These are phyloP conservation scores for Blumeriella jaapii DNA, from an alignment of 2,329 filamentous ascomycete species.

Conservation along the genomic window DNA sequence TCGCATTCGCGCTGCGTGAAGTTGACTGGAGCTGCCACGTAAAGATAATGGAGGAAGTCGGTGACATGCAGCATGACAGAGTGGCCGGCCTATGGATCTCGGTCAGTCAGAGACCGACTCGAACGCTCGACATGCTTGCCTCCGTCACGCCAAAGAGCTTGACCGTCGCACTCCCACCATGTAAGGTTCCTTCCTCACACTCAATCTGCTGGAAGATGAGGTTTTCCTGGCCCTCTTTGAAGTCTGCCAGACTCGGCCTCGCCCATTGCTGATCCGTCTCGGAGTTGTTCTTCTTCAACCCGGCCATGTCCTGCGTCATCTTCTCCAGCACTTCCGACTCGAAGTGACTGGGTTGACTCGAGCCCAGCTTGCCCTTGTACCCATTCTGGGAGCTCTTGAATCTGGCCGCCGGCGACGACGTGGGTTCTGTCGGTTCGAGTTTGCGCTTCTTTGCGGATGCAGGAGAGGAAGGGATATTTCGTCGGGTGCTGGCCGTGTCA, in stretches of 20 bases:
- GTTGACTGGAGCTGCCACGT: conserved; percentile 73
- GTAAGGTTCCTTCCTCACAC: conserved; percentile 74
- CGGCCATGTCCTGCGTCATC: conserved; percentile 84
- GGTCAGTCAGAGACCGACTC: conserved; percentile 11
- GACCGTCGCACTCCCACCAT: conserved; percentile 65
- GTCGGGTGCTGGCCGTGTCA: conserved; percentile 52
- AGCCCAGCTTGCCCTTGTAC: conserved; percentile 51
- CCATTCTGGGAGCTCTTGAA: conserved; percentile 53
- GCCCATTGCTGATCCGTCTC: conserved; percentile 95
- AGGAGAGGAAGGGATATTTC: conserved; percentile 47
- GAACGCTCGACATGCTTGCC: conserved; percentile 31
- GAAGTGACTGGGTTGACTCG: conserved; percentile 75
- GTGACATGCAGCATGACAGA: conserved; percentile 93
- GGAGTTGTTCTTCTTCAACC: conserved; percentile 72
- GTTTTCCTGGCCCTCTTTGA: conserved; percentile 51
- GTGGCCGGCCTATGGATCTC: conserved; percentile 48
- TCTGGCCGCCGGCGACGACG: conserved; percentile 42
- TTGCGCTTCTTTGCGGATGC: conserved; percentile 63
- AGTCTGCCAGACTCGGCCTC: conserved; percentile 47
- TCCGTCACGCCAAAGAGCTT: conserved; percentile 91
- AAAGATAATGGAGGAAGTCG: conserved; percentile 92
- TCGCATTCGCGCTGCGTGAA: conserved; percentile 73
- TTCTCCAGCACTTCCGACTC: conserved; percentile 92
- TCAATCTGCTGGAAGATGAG: conserved; percentile 96
- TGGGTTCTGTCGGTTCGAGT: conserved; percentile 63